phyloP scores from a whole-genome alignment of 768 basidiomycete species.

The Tylopilus subfusipes region DNA sequence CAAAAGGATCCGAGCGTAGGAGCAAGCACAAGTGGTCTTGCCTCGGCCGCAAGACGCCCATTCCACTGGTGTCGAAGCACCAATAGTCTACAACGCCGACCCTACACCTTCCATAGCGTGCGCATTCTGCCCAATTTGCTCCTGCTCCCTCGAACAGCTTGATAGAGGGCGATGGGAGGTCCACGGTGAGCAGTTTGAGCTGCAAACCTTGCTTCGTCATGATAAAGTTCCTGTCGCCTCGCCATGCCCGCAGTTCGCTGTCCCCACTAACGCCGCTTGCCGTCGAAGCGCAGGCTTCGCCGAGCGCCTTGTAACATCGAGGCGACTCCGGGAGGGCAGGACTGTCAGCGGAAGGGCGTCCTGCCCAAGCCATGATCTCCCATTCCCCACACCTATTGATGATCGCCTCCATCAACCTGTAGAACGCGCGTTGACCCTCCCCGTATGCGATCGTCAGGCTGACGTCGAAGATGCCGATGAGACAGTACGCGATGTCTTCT shows the following conservation, averaged over 20 bases:
- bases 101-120: slow-evolving; percentile 18
- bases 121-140: slow-evolving; percentile 8
- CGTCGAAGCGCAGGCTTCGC: background rate
- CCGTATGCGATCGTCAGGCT: slow-evolving; percentile 34
- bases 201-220: slow-evolving; percentile 35
- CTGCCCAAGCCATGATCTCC: slow-evolving; percentile 34
- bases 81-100: slow-evolving; percentile 31
- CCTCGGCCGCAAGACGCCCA: slow-evolving; percentile 18
- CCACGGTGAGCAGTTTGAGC: slow-evolving; percentile 21
- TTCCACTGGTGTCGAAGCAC: slow-evolving; percentile 30
- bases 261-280: background rate
- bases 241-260: slow-evolving; percentile 13
- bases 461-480: slow-evolving; percentile 34
- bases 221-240: slow-evolving; percentile 26
- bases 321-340: slow-evolving; percentile 32
- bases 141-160: slow-evolving; percentile 18
- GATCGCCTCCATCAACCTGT: slow-evolving; percentile 30
- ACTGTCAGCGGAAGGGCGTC: slow-evolving; percentile 25
- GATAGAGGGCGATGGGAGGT: slow-evolving; percentile 17
- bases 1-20: slow-evolving; percentile 27
- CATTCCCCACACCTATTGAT: slow-evolving; percentile 28
- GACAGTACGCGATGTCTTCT: slow-evolving; percentile 32
- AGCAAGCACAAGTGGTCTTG: slow-evolving; percentile 31
- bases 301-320: slow-evolving; percentile 26
- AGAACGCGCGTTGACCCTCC: slow-evolving; percentile 32